Percentiles rank a stretch among this genome's conserved stretches.
Evolutionary conservation across 2,329 filamentous ascomycete species (phyloP).

Genomic region (Fusarium chlamydosporum): DNA sequence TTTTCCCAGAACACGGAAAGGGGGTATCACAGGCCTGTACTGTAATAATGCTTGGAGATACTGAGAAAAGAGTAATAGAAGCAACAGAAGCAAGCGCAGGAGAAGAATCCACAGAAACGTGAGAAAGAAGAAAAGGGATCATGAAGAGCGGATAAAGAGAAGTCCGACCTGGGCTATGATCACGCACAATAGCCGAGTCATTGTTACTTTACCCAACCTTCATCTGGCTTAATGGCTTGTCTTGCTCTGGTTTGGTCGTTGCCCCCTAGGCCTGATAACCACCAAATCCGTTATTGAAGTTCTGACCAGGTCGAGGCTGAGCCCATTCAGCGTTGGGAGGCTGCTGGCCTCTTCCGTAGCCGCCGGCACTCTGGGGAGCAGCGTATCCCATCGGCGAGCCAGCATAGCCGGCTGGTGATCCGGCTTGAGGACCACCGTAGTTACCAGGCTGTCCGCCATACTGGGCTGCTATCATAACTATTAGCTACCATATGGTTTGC

Average conservation of each 20-base stretch:
- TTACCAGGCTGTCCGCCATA: constrained; percentile 77
- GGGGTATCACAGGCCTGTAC: constrained; percentile 43
- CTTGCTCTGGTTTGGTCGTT: constrained; percentile 45
- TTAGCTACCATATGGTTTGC: constrained; percentile 46
- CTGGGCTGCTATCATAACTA: constrained; percentile 57
- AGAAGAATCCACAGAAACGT: constrained; percentile 42
- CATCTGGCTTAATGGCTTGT: constrained; percentile 41
- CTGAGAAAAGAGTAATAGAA: constrained; percentile 47
- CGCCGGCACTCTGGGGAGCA: constrained; percentile 81
- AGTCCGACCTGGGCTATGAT: constrained; percentile 38
- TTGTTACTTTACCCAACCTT: constrained; percentile 44
- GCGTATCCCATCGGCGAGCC: constrained; percentile 80
- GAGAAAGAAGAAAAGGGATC: constrained; percentile 48
- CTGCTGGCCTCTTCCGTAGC: constrained; percentile 83
- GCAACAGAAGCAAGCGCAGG: constrained; percentile 45
- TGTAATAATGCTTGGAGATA: constrained; percentile 41
- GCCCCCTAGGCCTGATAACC: constrained; percentile 71
- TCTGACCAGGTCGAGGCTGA: constrained; percentile 67
- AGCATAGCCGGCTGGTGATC: constrained; percentile 73
- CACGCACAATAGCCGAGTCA: constrained; percentile 42
- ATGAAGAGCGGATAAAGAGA: constrained; percentile 43
- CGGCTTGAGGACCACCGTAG: constrained; percentile 73
- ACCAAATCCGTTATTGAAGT: constrained; percentile 72
- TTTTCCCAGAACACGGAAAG: constrained; percentile 30
- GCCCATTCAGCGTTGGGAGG: constrained; percentile 70